Base-by-base conservation (phyloP, 1,284 basidiomycete species). In the Apiotrichum akiyoshidainum region DNA sequence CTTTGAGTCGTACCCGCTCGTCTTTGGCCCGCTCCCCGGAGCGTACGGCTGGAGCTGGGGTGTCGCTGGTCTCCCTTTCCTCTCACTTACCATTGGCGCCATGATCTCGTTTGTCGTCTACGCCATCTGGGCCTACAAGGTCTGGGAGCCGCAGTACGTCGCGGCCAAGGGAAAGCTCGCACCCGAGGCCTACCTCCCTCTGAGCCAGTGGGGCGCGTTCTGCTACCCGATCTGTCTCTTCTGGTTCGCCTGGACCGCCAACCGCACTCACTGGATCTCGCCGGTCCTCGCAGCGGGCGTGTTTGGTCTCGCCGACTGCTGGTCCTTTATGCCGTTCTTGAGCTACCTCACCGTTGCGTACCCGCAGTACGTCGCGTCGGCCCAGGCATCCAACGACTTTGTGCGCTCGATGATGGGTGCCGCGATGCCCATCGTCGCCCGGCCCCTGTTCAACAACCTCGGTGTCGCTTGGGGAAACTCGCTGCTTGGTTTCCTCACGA, bases 281-380 rank as follows among this genome's bases (percentile, higher is more conserved):
- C 66, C 65, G 6, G 58, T 73, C 5, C 46, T 77, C 6, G 76
- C 73, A 1, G 55, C 72, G 26, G 59, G 55, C 12, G 68, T 76
- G 40, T 68, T 78, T 45, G 76, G 77, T 26, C 66, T 70, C 17
- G 50, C 39, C 16, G 50, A 57, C 41, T 55, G 48, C 47, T 53
- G 44, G 41, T 39, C n/a, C 19, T 49, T 52, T 35, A 56, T 68
- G 68, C 54, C 66, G 10, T 71, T 71, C 17, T 65, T 75, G 42
- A 73, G 71, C 46, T 86, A 89, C 61, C 78, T 87, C 57, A 82
- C 87, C 41, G 40, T 52, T 12, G 75, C 83, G 0, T 88, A 87
- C 72, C 83, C 86, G 1, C 72, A 86, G 22, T 81, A 86, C 65
- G 83, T 86, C 42, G 69, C 64, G 26, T 72, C 60, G 37, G 71